Conservation (phyloP, 371 early-diverging fungal species). For the Rhizopus delemar region DNA sequence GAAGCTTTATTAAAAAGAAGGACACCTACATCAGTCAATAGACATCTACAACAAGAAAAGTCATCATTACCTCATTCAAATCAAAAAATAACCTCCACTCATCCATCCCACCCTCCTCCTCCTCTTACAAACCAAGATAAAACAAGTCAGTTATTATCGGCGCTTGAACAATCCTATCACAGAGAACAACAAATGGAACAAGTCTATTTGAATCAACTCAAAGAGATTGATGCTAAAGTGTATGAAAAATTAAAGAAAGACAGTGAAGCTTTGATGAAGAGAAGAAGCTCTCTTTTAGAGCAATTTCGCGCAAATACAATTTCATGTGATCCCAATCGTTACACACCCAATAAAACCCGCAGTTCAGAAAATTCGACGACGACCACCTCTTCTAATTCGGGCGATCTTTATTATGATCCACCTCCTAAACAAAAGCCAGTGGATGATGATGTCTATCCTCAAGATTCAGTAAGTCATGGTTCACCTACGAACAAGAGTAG, state of each 20-base stretch:
- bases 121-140: neutral
- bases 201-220: conserved; percentile 2
- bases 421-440: neutral
- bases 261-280: neutral
- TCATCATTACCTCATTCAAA: no score
- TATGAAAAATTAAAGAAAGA: neutral
- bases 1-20: neutral
- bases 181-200: conserved; percentile 1
- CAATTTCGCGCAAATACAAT: neutral
- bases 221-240: conserved; percentile 1
- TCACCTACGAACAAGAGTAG: no score
- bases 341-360: neutral
- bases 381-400: conserved; percentile 15
- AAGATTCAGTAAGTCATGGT: neutral
- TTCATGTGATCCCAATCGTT: neutral
- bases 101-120: neutral
- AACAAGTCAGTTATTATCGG: conserved; percentile 6
- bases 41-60: neutral
- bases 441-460: neutral
- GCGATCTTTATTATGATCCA: conserved; percentile 14
- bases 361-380: conserved; percentile 8
- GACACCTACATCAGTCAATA: neutral
- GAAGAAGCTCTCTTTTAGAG: neutral
- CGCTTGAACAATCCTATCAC: neutral
- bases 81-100: no score